Evolutionary conservation across 2,329 filamentous ascomycete genomes (phyloP).

Genomic region (Orbilia ellipsospora): DNA sequence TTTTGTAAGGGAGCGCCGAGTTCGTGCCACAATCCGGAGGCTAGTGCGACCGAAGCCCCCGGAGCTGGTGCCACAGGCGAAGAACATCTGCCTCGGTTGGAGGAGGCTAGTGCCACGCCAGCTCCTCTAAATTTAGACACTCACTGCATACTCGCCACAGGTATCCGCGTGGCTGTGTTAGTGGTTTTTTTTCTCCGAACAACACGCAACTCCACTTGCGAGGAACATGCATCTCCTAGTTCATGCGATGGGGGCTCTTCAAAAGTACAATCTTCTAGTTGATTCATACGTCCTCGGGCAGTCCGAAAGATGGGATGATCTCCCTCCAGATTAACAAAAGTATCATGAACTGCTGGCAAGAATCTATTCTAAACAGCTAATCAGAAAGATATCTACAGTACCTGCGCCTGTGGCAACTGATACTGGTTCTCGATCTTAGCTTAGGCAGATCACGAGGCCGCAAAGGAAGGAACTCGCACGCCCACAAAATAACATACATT

Average conservation of each 20-base stretch:
- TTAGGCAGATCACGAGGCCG: constrained; percentile 41
- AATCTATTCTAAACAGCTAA: constrained; percentile 30
- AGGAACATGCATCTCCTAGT: constrained; percentile 3
- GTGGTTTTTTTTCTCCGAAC: constrained; percentile 41
- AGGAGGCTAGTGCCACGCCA: constrained; percentile 16
- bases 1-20: not conserved
- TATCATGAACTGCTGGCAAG: constrained; percentile 6
- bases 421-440: constrained; percentile 23
- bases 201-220: constrained; percentile 27
- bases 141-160: constrained; percentile 50
- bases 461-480: not conserved
- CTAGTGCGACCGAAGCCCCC: not conserved
- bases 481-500: no score
- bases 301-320: constrained; percentile 49
- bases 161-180: constrained; percentile 50
- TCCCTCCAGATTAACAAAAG: constrained; percentile 17
- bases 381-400: constrained; percentile 21
- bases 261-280: constrained; percentile 5
- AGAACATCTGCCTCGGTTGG: not conserved
- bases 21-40: not conserved
- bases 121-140: constrained; percentile 41
- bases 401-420: constrained; percentile 44
- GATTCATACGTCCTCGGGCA: constrained; percentile 33
- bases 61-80: constrained; percentile 6
- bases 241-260: constrained; percentile 3